Percentiles rank a stretch among this genome's conserved stretches.
These are phyloP conservation scores for Apiotrichum akiyoshidainum DNA, from an alignment of 1,284 basidiomycete genomes.

Conservation along the genomic window DNA sequence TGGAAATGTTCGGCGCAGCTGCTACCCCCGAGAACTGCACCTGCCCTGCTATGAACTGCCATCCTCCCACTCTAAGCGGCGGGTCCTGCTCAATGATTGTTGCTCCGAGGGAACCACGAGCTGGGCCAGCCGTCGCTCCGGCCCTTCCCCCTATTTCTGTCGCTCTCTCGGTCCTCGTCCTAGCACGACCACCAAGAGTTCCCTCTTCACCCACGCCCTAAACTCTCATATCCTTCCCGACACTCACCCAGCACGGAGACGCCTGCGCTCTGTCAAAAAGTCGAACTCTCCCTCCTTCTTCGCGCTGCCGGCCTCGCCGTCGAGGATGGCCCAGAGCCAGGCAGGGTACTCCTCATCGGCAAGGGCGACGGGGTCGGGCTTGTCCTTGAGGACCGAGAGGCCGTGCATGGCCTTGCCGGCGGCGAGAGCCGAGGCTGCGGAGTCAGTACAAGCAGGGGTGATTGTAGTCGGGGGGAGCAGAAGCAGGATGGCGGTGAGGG, in stretches of 20 bases:
- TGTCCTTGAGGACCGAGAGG: conserved; percentile 76
- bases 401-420: conserved; percentile 71
- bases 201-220: not conserved
- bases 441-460: not conserved
- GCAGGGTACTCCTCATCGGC: conserved; percentile 81
- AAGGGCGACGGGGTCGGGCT: conserved; percentile 71
- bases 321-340: conserved; percentile 81
- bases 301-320: conserved; percentile 19
- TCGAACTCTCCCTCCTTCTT: conserved; percentile 31
- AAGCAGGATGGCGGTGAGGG: not conserved
- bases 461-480: not conserved
- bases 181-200: not conserved
- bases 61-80: too few species aligned
- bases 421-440: conserved; percentile 55
- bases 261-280: conserved; percentile 40
- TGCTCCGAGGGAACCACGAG: too few species aligned
- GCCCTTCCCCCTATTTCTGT: too few species aligned
- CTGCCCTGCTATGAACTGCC: too few species aligned
- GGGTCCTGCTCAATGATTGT: too few species aligned
- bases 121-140: too few species aligned
- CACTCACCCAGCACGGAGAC: conserved; percentile 44
- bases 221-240: not conserved
- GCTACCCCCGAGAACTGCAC: too few species aligned
- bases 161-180: too few species aligned
- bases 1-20: too few species aligned